Base-by-base conservation (phyloP, 2,329 filamentous ascomycete genomes). In the Talaromyces sp. region DNA sequence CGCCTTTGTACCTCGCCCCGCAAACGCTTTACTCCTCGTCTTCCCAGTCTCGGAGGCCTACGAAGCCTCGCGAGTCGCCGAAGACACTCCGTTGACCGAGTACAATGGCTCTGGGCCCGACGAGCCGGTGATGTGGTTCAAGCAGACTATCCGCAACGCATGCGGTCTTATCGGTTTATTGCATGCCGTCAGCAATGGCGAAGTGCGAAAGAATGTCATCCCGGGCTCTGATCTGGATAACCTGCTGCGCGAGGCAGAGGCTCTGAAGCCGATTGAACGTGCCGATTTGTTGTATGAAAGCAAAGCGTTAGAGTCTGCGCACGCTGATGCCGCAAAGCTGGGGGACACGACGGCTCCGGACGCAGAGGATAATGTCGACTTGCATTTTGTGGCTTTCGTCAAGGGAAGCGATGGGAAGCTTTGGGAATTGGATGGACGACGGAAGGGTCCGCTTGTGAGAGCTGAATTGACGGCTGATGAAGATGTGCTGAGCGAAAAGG, bases 321-420 rank as follows among this genome's bases (percentile, higher is more conserved):
- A 98, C 77, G 85, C 86, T 54, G 84, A 85, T 63, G 92, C 92
- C 15, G 95, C 93, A 5, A 82, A 82, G 8, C 80, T 83, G 63
- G 93, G 93, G 19, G 91, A 93, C 72, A 96, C 92, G 0, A 73
- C 81, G 13, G 91, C 93, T 1, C 93, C 95, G 0, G 78, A 84
- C 59, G 91, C 92, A 9, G 84, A 87, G n/a, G 90, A 91, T 69
- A 85, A 89, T 67, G 83, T 96, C n/a, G 93, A 97, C 72, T 81
- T 97, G 68, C 95, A 99, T 79, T 98, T 96, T 73, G 93, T 98
- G 54, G 95, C 91, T 71, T 99, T 98, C 76, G 90, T 95, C 58
- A 95, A 93, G 80, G 84, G 83, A 2, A 77, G 77, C 57, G 86
- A 90, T 73, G 88, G 88, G 60, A 84, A 84, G 7, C 80, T 96